Percentiles rank a stretch among this genome's conserved stretches.
These are phyloP conservation scores for Apiospora marii DNA, from an alignment of 2,329 filamentous ascomycete species.

Conservation along the genomic window DNA sequence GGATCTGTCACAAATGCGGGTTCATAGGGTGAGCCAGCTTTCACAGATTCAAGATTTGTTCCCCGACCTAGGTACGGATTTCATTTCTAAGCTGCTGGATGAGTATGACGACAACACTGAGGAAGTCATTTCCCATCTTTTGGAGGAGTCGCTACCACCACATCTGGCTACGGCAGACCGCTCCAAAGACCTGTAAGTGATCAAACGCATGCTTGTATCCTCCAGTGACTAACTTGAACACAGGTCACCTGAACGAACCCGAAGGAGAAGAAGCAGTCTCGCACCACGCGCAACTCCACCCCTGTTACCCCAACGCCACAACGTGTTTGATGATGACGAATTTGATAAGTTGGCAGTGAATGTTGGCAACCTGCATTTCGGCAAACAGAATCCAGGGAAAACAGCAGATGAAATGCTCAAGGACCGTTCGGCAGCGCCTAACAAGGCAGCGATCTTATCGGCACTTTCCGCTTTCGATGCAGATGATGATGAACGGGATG, in stretches of 20 bases:
- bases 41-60: slow-evolving; percentile 95
- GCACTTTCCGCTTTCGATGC: slow-evolving; percentile 89
- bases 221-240: slow-evolving; percentile 26
- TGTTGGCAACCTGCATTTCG: slow-evolving; percentile 76
- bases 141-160: slow-evolving; percentile 77
- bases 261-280: slow-evolving; percentile 51
- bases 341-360: slow-evolving; percentile 75
- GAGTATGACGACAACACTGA: slow-evolving; percentile 82
- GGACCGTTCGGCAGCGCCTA: slow-evolving; percentile 69
- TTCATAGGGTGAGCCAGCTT: slow-evolving; percentile 85
- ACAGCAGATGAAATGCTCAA: slow-evolving; percentile 78
- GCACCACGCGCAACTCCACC: slow-evolving; percentile 68
- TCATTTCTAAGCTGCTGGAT: slow-evolving; percentile 80
- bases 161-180: slow-evolving; percentile 72
- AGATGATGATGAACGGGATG: slow-evolving; percentile 95
- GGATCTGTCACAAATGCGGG: slow-evolving; percentile 63
- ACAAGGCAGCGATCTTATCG: slow-evolving; percentile 87
- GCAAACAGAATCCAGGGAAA: slow-evolving; percentile 68
- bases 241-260: slow-evolving; percentile 39
- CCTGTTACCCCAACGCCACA: slow-evolving; percentile 67
- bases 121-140: slow-evolving; percentile 79
- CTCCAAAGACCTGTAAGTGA: slow-evolving; percentile 66
- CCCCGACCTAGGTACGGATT: slow-evolving; percentile 83
- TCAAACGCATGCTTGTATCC: background rate
- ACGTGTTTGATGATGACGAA: slow-evolving; percentile 82